A percentile compares a stretch with the other conserved stretches of the same genome.
Evolutionary conservation across 2,329 filamentous ascomycete species (phyloP).

Genomic region (Fusarium ambrosium): DNA sequence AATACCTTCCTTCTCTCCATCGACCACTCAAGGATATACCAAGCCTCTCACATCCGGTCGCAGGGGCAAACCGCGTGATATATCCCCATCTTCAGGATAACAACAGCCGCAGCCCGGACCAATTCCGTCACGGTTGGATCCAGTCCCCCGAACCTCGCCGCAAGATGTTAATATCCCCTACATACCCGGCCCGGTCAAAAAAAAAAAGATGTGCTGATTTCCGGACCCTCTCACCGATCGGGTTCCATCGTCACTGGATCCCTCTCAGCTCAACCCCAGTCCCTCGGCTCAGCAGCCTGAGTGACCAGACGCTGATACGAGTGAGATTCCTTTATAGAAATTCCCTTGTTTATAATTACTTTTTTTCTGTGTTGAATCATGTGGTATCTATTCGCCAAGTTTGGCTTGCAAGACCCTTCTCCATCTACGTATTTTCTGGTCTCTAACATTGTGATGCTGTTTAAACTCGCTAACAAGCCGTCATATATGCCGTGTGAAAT

Average conservation of each 20-base stretch:
- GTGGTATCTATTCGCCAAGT: conserved; percentile 25
- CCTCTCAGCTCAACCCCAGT: conserved; percentile 3
- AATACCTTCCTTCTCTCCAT: neutral
- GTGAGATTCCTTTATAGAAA: neutral
- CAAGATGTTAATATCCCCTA: conserved; percentile 7
- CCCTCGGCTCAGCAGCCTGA: neutral
- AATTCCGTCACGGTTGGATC: conserved; percentile 7
- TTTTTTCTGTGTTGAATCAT: conserved; percentile 2
- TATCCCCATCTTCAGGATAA: neutral
- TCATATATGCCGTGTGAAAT: conserved; percentile 27
- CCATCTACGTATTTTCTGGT: conserved; percentile 11
- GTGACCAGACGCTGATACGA: neutral
- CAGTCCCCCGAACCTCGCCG: conserved; percentile 19
- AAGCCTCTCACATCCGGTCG: neutral
- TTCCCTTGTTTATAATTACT: conserved; percentile 11
- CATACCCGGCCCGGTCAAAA: neutral
- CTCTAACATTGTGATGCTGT: conserved; percentile 10
- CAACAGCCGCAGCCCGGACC: conserved; percentile 1
- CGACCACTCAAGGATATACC: neutral
- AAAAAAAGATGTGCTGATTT: conserved; percentile 16
- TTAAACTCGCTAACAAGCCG: conserved; percentile 26
- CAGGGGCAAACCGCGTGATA: conserved; percentile 28
- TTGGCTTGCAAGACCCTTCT: neutral
- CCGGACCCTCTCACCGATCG: conserved; percentile 9
- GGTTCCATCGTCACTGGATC: conserved; percentile 28